Percentiles rank a stretch among this genome's conserved stretches.
Evolutionary conservation across 768 basidiomycete genomes (phyloP).

Genomic region (Rhizopogon vinicolor): DNA sequence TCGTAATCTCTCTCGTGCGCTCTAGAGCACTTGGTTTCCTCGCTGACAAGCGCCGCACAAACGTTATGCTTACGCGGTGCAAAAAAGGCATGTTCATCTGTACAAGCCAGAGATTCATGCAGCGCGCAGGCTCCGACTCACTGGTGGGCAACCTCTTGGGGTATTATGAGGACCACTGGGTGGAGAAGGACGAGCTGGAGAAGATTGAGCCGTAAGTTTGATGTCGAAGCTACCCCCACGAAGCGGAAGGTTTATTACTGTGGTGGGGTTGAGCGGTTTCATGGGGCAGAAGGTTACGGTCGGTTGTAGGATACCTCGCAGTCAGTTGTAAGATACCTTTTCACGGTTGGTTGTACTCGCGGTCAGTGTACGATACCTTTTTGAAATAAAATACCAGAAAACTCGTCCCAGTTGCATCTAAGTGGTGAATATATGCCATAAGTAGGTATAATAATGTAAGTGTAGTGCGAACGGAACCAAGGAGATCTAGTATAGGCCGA

Average conservation of each 20-base stretch:
- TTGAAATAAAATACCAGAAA: not conserved
- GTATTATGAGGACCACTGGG: slow-evolving; percentile 31
- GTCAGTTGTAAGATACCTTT: not conserved
- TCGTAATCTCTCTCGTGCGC: slow-evolving; percentile 70
- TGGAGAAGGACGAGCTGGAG: slow-evolving; percentile 27
- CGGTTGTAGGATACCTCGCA: not conserved
- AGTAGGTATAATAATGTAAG: not conserved
- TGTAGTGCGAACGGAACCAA: not conserved
- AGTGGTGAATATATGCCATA: not conserved
- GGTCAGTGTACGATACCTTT: not conserved
- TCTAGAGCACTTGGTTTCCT: slow-evolving; percentile 66
- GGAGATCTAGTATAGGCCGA: too few relatives aligned
- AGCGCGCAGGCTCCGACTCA: slow-evolving; percentile 43
- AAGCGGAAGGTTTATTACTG: too few relatives aligned
- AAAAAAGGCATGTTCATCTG: slow-evolving; percentile 76
- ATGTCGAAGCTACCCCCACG: not conserved
- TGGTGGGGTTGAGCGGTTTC: not conserved
- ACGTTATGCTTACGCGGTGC: slow-evolving; percentile 87
- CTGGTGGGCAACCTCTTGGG: slow-evolving; percentile 37
- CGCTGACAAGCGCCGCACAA: slow-evolving; percentile 58
- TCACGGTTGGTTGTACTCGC: not conserved
- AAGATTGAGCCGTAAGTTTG: not conserved
- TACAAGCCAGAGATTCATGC: slow-evolving; percentile 56
- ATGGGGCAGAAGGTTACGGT: not conserved
- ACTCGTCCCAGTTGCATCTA: too few relatives aligned